Evolutionary conservation across 2,329 filamentous ascomycete genomes (phyloP), one percentile per base, ranked within the genome.

Genomic region (Eutypa lata): DNA sequence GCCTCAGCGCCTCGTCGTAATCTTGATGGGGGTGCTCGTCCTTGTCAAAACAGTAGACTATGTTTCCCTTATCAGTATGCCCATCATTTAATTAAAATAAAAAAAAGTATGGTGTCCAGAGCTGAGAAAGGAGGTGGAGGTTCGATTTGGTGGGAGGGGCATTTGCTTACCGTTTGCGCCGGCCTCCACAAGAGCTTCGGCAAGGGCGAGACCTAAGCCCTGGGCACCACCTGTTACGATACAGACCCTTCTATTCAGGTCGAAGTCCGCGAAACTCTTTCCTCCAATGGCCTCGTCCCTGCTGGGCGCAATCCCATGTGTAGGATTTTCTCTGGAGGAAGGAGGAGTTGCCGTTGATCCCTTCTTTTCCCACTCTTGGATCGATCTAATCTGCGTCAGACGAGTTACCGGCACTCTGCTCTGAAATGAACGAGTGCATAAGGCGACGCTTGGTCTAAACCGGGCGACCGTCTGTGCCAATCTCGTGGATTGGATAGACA

Each of bases 141-240:
- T n/a, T n/a, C n/a, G n/a, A n/a, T n/a, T n/a, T n/a, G 26, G 26
- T 5, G 10, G 26, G 26, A 5, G 26, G 37, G 22, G 38, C 38
- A 35, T 24, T 21, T 26, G 42, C 40, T 10, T 31, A 83, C 81
- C 81, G 58, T 75, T 88, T 22, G 87, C 89, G 19, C 89, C 89
- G 22, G 88, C 88, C 69, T 92, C 88, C 13, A 90, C 75, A 14
- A 92, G 72, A 1, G 85, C 88, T 62, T 92, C 88, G 1, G 87
- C 82, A 61, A 91, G 82, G 6, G 86, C 82, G 19, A 93, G 71
- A n/a, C 89, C 89, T 10, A 92, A 77, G 0, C 89, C 89, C 54
- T 84, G 79, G 2, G 82, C 88, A 51, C 82, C 89, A 18, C 89
- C 89, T 2, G 87, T 88, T 3, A 91, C 84, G 28, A 89, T 68